phyloP scores from a whole-genome alignment of 2,329 filamentous ascomycete species.

The Basipetospora sp. region DNA sequence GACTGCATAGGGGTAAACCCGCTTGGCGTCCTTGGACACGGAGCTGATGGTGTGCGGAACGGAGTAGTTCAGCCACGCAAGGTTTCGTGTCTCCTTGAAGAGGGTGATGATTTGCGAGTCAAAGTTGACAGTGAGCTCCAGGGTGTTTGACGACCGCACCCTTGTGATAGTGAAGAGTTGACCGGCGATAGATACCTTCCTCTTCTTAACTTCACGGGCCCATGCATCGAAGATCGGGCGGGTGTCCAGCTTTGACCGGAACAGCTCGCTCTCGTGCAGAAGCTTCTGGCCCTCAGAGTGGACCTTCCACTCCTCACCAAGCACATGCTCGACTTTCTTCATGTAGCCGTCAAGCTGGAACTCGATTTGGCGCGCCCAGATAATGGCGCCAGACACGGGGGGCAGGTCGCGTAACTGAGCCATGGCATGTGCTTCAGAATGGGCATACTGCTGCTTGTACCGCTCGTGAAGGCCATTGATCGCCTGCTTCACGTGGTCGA shows the following conservation, averaged over 20 bases:
- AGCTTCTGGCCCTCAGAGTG: slow-evolving; percentile 92
- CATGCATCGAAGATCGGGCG: slow-evolving; percentile 89
- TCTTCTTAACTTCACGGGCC: slow-evolving; percentile 75
- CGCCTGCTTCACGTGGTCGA: slow-evolving; percentile 94
- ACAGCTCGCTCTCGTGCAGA: slow-evolving; percentile 77
- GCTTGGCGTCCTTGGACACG: slow-evolving; percentile 95
- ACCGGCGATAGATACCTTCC: slow-evolving; percentile 82
- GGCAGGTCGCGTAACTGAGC: slow-evolving; percentile 89
- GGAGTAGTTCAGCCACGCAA: slow-evolving; percentile 87
- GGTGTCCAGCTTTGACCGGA: slow-evolving; percentile 91
- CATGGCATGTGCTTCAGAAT: slow-evolving; percentile 97
- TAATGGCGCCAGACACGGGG: slow-evolving; percentile 89
- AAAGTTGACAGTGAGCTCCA: slow-evolving; percentile 90
- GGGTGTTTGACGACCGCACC: slow-evolving; percentile 71
- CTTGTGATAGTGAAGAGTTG: slow-evolving; percentile 80
- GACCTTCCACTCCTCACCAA: slow-evolving; percentile 85
- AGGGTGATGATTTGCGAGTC: slow-evolving; percentile 92
- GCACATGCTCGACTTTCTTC: slow-evolving; percentile 96
- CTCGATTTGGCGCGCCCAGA: slow-evolving; percentile 95
- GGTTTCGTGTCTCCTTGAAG: slow-evolving; percentile 95
- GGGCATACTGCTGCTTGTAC: slow-evolving; percentile 97
- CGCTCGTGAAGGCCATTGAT: slow-evolving; percentile 87
- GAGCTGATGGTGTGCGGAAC: slow-evolving; percentile 90
- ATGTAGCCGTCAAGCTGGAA: slow-evolving; percentile 91
- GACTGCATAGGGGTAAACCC: slow-evolving; percentile 93